Conservation (phyloP, 2,329 filamentous ascomycete species). For the Claviceps citrina region DNA sequence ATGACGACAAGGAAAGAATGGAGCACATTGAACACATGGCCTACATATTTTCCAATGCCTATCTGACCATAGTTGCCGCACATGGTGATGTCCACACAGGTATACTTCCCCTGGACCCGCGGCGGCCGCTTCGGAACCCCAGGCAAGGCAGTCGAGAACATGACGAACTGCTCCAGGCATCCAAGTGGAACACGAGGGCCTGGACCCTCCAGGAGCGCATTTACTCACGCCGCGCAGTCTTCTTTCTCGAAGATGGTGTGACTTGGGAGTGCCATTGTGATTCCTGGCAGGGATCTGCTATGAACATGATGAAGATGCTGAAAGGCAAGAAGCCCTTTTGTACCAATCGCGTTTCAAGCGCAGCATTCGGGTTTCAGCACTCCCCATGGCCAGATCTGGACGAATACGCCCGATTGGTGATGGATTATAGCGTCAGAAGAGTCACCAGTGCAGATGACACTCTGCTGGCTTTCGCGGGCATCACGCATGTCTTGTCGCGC, state of each 20-base stretch:
- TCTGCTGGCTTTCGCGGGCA: slow-evolving; percentile 26
- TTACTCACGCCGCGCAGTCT: slow-evolving; percentile 27
- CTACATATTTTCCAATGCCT: slow-evolving; percentile 28
- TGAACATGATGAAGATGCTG: slow-evolving; percentile 17
- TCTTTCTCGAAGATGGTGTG: slow-evolving; percentile 27
- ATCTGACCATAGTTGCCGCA: slow-evolving; percentile 29
- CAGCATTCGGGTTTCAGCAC: slow-evolving; percentile 24
- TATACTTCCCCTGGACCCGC: slow-evolving; percentile 21
- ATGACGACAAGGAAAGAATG: slow-evolving; percentile 24
- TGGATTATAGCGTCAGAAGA: slow-evolving; percentile 26
- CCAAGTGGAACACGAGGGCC: slow-evolving; percentile 24
- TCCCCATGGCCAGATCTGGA: slow-evolving; percentile 30
- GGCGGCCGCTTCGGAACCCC: slow-evolving; percentile 14
- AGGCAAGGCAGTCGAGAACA: slow-evolving; percentile 17
- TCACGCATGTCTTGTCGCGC: slow-evolving; percentile 26
- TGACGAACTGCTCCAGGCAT: slow-evolving; percentile 23
- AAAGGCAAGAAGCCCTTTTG: slow-evolving; percentile 20
- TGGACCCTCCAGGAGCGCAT: slow-evolving; percentile 30
- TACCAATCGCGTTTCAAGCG: slow-evolving; percentile 15
- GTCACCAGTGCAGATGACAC: slow-evolving; percentile 27
- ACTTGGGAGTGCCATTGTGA: slow-evolving; percentile 33
- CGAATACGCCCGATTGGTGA: slow-evolving; percentile 28
- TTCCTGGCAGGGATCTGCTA: slow-evolving; percentile 22
- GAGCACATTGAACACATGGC: slow-evolving; percentile 30
- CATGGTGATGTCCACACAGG: slow-evolving; percentile 25